Percentiles rank a stretch among this genome's conserved stretches.
These are phyloP conservation scores for Cryptococcus sp. DNA, from an alignment of 1,284 basidiomycete genomes.

Conservation along the genomic window DNA sequence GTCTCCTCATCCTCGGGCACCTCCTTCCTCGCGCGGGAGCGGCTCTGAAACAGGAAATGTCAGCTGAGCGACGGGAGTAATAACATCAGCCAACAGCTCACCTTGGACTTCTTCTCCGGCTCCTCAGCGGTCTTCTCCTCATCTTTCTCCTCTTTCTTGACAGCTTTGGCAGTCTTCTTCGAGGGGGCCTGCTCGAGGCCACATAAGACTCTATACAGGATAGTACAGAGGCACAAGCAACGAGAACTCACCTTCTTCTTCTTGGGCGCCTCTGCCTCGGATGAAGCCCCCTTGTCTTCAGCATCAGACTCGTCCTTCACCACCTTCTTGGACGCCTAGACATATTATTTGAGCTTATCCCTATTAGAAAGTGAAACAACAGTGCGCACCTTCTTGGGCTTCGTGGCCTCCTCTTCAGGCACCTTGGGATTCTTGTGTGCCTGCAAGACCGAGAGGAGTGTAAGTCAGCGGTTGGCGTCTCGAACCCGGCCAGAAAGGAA, in stretches of 20 bases:
- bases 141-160: conserved; percentile 14
- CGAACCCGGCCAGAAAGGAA: background rate
- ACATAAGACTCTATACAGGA: background rate
- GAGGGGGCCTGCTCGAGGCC: background rate
- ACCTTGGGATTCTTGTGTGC: conserved; percentile 1
- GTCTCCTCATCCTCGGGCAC: conserved; percentile 14
- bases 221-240: background rate
- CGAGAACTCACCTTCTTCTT: conserved; percentile 1
- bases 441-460: background rate
- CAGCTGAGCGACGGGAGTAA: background rate
- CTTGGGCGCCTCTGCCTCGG: background rate
- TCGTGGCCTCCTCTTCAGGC: conserved; percentile 8
- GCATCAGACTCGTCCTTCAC: conserved; percentile 12
- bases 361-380: background rate
- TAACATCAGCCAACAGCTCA: background rate
- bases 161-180: conserved; percentile 4
- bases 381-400: conserved; percentile 1
- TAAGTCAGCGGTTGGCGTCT: no score
- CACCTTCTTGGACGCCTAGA: conserved; percentile 9
- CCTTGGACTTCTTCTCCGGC: conserved; percentile 12
- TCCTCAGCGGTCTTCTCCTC: conserved; percentile 3
- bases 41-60: background rate
- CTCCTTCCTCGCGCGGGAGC: background rate
- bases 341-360: background rate
- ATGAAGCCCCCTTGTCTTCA: background rate